These are phyloP conservation scores for Hericium rajendrae DNA, from an alignment of 768 basidiomycete genomes.

Conservation along the genomic window DNA sequence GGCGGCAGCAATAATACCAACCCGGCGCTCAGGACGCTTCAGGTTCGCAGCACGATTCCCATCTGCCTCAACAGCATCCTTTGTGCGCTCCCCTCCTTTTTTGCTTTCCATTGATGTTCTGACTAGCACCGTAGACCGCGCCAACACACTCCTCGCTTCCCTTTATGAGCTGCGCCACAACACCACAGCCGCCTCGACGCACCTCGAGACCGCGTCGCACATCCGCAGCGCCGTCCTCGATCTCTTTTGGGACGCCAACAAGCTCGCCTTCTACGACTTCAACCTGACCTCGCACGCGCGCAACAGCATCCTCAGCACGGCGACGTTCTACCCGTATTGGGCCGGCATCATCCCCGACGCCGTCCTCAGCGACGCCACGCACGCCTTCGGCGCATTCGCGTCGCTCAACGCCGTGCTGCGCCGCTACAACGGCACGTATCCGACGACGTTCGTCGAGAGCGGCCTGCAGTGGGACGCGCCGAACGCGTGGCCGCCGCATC, in stretches of 20 bases:
- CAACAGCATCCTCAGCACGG: conserved; percentile 58
- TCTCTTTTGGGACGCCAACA: conserved; percentile 72
- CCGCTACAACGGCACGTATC: conserved; percentile 82
- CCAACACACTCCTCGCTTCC: conserved; percentile 47
- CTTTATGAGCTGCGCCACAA: conserved; percentile 39
- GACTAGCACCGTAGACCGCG: conserved; percentile 39
- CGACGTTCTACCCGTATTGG: conserved; percentile 83
- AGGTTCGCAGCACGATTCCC: conserved; percentile 59
- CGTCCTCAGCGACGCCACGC: conserved; percentile 41
- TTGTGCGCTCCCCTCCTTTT: conserved; percentile 37
- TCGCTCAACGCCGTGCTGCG: conserved; percentile 70
- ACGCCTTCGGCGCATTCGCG: conserved; percentile 66
- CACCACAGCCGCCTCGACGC: conserved; percentile 36
- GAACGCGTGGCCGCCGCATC: conserved; percentile 85
- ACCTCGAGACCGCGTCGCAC: conserved; percentile 44
- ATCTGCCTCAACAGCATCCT: conserved; percentile 81
- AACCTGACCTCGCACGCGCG: conserved; percentile 61
- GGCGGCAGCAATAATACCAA: conserved; percentile 33
- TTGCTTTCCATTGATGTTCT: conserved; percentile 1
- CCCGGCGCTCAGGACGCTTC: conserved; percentile 57
- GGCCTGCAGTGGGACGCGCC: conserved; percentile 87
- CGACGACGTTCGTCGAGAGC: conserved; percentile 66
- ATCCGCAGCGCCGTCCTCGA: conserved; percentile 71
- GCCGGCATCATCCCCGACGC: conserved; percentile 74
- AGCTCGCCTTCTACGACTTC: conserved; percentile 90